Conservation (phyloP, 176 grass and related monocot genomes). For the Bolboschoenus planiculmis region DNA sequence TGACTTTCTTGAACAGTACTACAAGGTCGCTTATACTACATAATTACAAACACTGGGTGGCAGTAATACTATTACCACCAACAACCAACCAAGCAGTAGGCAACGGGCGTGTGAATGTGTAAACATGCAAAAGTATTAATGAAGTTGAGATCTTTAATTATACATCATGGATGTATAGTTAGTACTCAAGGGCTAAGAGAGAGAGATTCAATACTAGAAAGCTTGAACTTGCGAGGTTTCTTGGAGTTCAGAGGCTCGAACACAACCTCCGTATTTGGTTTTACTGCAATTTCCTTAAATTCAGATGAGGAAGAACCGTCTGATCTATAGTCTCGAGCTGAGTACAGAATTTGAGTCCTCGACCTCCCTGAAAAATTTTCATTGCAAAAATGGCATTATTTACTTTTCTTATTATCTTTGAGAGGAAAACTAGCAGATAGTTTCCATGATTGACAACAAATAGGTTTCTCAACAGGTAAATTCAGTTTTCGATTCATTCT, state of each 20-base stretch:
- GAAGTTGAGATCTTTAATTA: not conserved
- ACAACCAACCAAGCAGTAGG: not conserved
- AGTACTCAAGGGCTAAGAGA: conserved; percentile 4
- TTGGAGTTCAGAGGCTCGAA: conserved; percentile 24
- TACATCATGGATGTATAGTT: not conserved
- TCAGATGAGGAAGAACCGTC: conserved; percentile 24
- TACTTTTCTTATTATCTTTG: not conserved
- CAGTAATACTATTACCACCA: not conserved
- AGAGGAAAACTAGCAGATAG: not conserved
- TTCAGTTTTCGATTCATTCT: not conserved
- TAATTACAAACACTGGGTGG: not conserved
- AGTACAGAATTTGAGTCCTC: conserved; percentile 25
- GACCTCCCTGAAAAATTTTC: conserved; percentile 18
- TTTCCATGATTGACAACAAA: not conserved
- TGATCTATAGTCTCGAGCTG: conserved; percentile 18
- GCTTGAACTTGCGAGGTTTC: conserved; percentile 29
- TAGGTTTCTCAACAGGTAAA: not conserved
- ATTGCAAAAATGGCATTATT: not conserved
- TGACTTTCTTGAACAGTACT: not conserved
- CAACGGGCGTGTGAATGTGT: not conserved
- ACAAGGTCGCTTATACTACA: not conserved
- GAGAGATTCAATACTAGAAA: conserved; percentile 15
- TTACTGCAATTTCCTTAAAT: conserved; percentile 20
- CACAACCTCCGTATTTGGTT: conserved; percentile 18
- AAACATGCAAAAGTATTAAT: not conserved